Base-by-base conservation (phyloP, 805 yeast species). In the Pachysolen tannophilus region DNA sequence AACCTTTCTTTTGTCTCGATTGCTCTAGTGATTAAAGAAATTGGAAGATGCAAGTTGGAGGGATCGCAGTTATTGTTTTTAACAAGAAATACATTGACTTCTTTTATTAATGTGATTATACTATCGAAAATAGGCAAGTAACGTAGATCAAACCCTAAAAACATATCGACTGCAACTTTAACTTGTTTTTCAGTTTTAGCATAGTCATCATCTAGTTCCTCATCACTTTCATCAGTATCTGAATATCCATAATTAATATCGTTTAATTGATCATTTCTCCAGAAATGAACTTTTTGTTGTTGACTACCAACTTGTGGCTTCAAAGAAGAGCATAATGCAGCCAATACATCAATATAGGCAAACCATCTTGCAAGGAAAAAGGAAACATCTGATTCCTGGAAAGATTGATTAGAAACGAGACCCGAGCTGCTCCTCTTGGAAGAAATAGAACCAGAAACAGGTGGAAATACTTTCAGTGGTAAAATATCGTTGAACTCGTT, bases 321-420 rank as follows among this genome's bases (percentile, higher is more conserved):
- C 27, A 54, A 39, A 3, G 82, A 67, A 0, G 84, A 67, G 1
- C 83, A 72, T 17, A 82, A 56, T 1, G 75, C 67, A 0, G 84
- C 80, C 15, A 81, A 61, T 3, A 78, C 71, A 46, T 79, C 86
- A 23, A 78, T 56, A 47, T 78, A 82, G 0, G 75, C 77, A 49
- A 75, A 80, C 84, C 86, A 78, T 34, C 87, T 56, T 43, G 70
- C 60, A 30, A 82, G 57, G 44, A 82, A 82, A 41, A 60, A 74
- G 0, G 73, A 54, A 10, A 72, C 59, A 41, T 67, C 67, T 6
- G 59, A 50, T 32, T 45, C 48, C 38, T 50, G 49, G n/a, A n/a
- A n/a, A 23, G 53, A 46, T 24, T 54, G 56, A 7, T 43, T 46
- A 39, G 31, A 10, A 45, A 40, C 6, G 37, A 16, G 9, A 38